Evolutionary conservation across 2,329 filamentous ascomycete species (phyloP).

Genomic region (Diplocarpon mali): DNA sequence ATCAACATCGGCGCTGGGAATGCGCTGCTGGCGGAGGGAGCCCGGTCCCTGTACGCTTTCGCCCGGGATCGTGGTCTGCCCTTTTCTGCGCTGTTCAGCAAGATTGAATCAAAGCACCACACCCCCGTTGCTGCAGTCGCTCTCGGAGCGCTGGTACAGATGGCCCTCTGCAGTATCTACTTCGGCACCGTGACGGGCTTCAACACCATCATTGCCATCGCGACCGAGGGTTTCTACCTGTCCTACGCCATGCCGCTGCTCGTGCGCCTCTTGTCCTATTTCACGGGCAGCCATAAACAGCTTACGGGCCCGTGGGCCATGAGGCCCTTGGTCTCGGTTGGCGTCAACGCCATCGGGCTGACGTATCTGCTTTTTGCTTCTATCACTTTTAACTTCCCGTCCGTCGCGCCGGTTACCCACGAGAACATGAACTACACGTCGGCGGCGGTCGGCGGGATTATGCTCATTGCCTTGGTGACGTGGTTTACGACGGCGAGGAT

Average conservation of each 20-base stretch:
- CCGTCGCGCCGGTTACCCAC: slow-evolving; percentile 36
- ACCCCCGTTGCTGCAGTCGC: slow-evolving; percentile 40
- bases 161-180: slow-evolving; percentile 43
- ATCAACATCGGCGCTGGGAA: slow-evolving; percentile 32
- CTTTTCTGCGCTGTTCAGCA: slow-evolving; percentile 36
- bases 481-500: slow-evolving; percentile 41
- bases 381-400: slow-evolving; percentile 46
- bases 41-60: slow-evolving; percentile 33
- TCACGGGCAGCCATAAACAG: slow-evolving; percentile 30
- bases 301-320: too few species aligned
- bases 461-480: slow-evolving; percentile 37
- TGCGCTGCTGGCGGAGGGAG: slow-evolving; percentile 28
- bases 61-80: slow-evolving; percentile 42
- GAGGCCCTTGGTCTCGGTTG: slow-evolving; percentile 27
- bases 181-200: slow-evolving; percentile 44
- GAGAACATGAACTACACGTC: slow-evolving; percentile 49
- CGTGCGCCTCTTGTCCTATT: slow-evolving; percentile 37
- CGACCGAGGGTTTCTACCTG: slow-evolving; percentile 46
- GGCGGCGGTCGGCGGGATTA: slow-evolving; percentile 43
- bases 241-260: slow-evolving; percentile 46
- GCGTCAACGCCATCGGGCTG: slow-evolving; percentile 38
- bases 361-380: slow-evolving; percentile 41
- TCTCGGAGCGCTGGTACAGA: slow-evolving; percentile 36
- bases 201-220: slow-evolving; percentile 44
- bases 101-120: slow-evolving; percentile 34